Evolutionary conservation across 169 alveolate species (phyloP).

Genomic region (Plasmodium gonderi): DNA sequence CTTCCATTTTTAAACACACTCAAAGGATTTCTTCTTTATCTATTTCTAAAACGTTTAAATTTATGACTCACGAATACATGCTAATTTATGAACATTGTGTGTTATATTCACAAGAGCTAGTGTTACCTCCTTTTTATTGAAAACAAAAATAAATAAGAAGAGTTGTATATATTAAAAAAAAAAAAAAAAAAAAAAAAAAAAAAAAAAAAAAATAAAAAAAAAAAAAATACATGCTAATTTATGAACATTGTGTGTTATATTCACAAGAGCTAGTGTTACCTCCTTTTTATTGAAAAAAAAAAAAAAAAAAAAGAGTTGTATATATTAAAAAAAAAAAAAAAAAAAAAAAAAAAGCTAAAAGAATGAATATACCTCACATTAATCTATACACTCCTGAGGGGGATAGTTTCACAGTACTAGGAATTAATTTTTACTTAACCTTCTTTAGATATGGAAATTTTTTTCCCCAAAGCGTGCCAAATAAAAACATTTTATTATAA

Average conservation of each 20-base stretch:
- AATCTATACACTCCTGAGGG: not conserved
- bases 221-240: no score
- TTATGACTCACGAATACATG: not conserved
- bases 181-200: no score
- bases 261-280: not conserved
- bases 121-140: not conserved
- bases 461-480: not conserved
- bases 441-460: not conserved
- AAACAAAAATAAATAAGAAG: not conserved
- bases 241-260: not conserved
- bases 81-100: no score
- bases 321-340: not conserved
- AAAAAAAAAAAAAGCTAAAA: not conserved
- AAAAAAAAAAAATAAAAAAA: no score
- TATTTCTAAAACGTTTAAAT: not conserved
- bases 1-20: not conserved
- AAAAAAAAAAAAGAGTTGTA: not conserved
- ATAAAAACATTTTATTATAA: not conserved
- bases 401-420: not conserved
- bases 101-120: not conserved
- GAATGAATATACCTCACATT: not conserved
- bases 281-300: not conserved
- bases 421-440: not conserved
- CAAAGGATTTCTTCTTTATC: not conserved
- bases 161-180: not conserved